phyloP scores from a whole-genome alignment of 805 yeast genomes.

The Starmerella floricola region DNA sequence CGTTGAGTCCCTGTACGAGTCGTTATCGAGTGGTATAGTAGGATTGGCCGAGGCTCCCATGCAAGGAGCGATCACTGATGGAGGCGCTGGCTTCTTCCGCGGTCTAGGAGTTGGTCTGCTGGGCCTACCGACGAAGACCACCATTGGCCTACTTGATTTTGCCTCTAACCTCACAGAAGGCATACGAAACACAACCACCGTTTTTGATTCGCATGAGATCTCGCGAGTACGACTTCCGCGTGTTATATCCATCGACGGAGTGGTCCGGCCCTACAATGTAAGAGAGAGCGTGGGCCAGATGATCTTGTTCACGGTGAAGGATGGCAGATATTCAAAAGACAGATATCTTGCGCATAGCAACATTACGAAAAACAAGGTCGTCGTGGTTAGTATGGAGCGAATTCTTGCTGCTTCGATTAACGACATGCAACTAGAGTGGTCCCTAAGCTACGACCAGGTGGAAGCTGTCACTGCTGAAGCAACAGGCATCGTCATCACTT shows the following conservation, averaged over 20 bases:
- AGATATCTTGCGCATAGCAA: slow-evolving; percentile 74
- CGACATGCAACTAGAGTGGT: slow-evolving; percentile 57
- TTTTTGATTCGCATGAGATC: slow-evolving; percentile 53
- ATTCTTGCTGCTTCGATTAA: slow-evolving; percentile 58
- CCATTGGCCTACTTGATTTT: slow-evolving; percentile 85
- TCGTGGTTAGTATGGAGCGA: slow-evolving; percentile 59
- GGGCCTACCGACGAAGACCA: slow-evolving; percentile 93
- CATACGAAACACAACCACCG: slow-evolving; percentile 81
- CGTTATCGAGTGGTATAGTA: slow-evolving; percentile 72
- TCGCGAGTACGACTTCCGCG: slow-evolving; percentile 77
- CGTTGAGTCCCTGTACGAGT: slow-evolving; percentile 78
- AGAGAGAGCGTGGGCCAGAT: slow-evolving; percentile 90
- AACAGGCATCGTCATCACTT: slow-evolving; percentile 61
- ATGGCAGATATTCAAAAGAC: slow-evolving; percentile 64
- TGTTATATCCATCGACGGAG: slow-evolving; percentile 53
- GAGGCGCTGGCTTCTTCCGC: slow-evolving; percentile 82
- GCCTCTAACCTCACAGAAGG: slow-evolving; percentile 92
- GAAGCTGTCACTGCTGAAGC: slow-evolving; percentile 62
- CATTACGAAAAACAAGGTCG: slow-evolving; percentile 67
- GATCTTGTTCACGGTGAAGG: slow-evolving; percentile 75
- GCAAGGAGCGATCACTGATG: slow-evolving; percentile 78
- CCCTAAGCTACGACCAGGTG: slow-evolving; percentile 49
- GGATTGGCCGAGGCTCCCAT: slow-evolving; percentile 88
- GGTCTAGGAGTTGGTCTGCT: slow-evolving; percentile 92
- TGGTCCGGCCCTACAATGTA: slow-evolving; percentile 61